A percentile compares a stretch with the other conserved stretches of the same genome.
phyloP scores from a whole-genome alignment of 2,329 filamentous ascomycete species.

The Colletotrichum salicis region DNA sequence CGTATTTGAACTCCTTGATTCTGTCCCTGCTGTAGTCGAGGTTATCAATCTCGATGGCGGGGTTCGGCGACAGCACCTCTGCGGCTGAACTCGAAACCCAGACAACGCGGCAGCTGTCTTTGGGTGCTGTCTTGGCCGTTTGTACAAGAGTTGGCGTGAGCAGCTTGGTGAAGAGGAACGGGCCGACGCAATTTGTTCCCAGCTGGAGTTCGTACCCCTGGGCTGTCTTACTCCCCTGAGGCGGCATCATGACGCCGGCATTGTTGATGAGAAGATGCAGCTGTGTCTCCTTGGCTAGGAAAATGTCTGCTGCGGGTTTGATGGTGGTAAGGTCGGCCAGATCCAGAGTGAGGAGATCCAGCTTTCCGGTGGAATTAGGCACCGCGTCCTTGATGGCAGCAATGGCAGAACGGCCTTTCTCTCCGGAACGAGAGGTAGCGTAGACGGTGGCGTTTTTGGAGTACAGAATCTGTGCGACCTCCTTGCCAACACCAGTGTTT shows the following conservation, averaged over 20 bases:
- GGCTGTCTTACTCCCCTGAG: slow-evolving; percentile 51
- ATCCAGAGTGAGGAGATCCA: slow-evolving; percentile 60
- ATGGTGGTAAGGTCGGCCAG: slow-evolving; percentile 51
- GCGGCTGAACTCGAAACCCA: slow-evolving; percentile 47
- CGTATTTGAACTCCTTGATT: slow-evolving; percentile 42
- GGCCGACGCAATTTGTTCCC: slow-evolving; percentile 51
- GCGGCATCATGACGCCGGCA: slow-evolving; percentile 55
- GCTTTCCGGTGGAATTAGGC: slow-evolving; percentile 49
- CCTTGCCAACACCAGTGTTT: slow-evolving; percentile 59
- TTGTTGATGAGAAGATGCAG: slow-evolving; percentile 58
- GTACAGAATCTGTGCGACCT: slow-evolving; percentile 65
- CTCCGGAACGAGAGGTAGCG: slow-evolving; percentile 58
- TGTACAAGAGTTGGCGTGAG: slow-evolving; percentile 48
- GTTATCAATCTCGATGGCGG: slow-evolving; percentile 43
- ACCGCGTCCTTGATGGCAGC: slow-evolving; percentile 49
- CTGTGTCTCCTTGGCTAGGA: slow-evolving; percentile 43
- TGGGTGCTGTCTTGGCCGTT: slow-evolving; percentile 45
- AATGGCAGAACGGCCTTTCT: slow-evolving; percentile 59
- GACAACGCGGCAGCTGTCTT: slow-evolving; percentile 45
- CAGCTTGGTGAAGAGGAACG: slow-evolving; percentile 51
- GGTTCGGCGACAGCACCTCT: slow-evolving; percentile 38
- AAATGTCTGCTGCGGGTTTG: slow-evolving; percentile 44
- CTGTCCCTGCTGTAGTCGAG: slow-evolving; percentile 41
- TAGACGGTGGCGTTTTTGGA: slow-evolving; percentile 65
- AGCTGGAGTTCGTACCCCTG: slow-evolving; percentile 56